Percentiles rank a stretch among this genome's conserved stretches.
Conservation (phyloP, 2,329 filamentous ascomycete genomes). For the Helicocarpus griseus region DNA sequence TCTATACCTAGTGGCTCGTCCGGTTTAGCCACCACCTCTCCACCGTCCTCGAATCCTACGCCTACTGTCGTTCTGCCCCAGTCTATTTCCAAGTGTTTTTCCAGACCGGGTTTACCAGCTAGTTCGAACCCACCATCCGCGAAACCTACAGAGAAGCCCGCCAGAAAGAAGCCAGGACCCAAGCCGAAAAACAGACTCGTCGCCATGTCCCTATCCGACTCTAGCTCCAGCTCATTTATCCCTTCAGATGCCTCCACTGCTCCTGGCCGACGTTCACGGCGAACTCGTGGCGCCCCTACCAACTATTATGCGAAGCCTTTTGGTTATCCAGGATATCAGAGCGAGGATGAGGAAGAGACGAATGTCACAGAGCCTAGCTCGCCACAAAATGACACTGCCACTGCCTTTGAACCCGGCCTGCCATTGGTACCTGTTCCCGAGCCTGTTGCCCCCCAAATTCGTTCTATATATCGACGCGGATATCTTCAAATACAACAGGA, state of each 20-base stretch:
- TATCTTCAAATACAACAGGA: conserved; percentile 12
- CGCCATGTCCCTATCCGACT: background rate
- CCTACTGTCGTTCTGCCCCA: background rate
- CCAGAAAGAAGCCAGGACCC: background rate
- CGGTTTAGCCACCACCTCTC: background rate
- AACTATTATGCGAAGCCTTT: conserved; percentile 24
- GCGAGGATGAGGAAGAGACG: background rate
- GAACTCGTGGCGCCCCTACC: conserved; percentile 17
- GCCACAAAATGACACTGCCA: background rate
- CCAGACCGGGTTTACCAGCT: background rate
- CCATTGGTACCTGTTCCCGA: background rate
- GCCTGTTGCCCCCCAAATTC: background rate
- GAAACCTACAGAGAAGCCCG: background rate
- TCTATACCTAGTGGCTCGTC: background rate
- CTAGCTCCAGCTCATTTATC: background rate
- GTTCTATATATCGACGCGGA: conserved; percentile 11
- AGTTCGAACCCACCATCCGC: background rate
- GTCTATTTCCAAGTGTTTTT: background rate
- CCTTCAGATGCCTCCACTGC: background rate
- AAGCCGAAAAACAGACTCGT: background rate
- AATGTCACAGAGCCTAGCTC: background rate
- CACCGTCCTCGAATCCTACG: background rate
- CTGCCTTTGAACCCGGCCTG: background rate
- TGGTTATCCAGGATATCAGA: conserved; percentile 11
- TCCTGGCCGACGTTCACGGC: conserved; percentile 16